Evolutionary conservation across 75 land plant genomes (phyloP).

Genomic region (Cunninghamia lanceolata): DNA sequence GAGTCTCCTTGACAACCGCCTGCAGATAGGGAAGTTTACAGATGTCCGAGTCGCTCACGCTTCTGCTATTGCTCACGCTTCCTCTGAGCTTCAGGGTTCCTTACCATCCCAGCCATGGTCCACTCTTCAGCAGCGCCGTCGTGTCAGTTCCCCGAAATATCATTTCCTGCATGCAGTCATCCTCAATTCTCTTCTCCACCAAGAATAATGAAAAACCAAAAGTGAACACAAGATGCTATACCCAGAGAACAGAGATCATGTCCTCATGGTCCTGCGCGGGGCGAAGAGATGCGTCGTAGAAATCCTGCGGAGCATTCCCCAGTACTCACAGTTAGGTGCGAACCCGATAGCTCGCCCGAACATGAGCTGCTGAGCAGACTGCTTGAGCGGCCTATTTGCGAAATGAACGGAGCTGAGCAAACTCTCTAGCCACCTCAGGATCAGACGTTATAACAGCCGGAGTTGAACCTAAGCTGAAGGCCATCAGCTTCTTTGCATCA

Average conservation of each 20-base stretch:
- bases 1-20: conserved; percentile 68
- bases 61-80: conserved; percentile 16
- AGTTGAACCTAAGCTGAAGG: no score
- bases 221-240: no score
- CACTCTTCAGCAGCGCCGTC: conserved; percentile 72
- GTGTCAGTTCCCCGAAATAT: conserved; percentile 88
- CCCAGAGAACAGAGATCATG: conserved; percentile 82
- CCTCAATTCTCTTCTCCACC: neutral
- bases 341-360: conserved; percentile 77
- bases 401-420: conserved; percentile 49
- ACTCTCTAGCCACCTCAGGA: conserved; percentile 45
- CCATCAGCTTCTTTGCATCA: no score
- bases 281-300: conserved; percentile 60
- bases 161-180: conserved; percentile 61
- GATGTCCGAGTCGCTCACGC: conserved; percentile 40
- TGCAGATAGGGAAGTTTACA: no score
- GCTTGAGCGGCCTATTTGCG: conserved; percentile 68
- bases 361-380: conserved; percentile 56
- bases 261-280: conserved; percentile 60
- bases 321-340: conserved; percentile 63
- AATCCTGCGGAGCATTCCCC: conserved; percentile 62
- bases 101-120: conserved; percentile 73
- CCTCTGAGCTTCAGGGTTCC: conserved; percentile 65
- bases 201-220: no score
- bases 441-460: no score